These are phyloP conservation scores for Candida namnaoensis DNA, from an alignment of 805 yeast species.

Conservation along the genomic window DNA sequence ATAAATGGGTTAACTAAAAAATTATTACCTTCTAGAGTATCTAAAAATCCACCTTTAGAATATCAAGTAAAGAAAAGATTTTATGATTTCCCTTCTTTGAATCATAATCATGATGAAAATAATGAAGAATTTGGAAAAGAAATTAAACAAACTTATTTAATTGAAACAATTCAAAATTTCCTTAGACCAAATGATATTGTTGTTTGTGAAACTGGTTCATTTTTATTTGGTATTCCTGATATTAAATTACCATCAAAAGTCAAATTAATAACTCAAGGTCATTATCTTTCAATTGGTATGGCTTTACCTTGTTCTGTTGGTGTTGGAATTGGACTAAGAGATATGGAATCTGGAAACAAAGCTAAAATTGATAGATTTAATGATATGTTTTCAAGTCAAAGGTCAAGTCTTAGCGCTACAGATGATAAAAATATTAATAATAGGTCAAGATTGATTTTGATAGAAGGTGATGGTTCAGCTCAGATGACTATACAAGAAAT, in stretches of 20 bases:
- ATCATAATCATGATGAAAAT: too few relatives aligned
- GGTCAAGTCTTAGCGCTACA: too few relatives aligned
- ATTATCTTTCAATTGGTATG: conserved; percentile 82
- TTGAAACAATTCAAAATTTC: conserved; percentile 30
- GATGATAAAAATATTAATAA: conserved; percentile 11
- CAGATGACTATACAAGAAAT: conserved; percentile 91
- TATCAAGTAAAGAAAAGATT: conserved; percentile 13
- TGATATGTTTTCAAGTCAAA: too few relatives aligned
- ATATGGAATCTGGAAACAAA: conserved; percentile 18
- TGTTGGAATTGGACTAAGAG: conserved; percentile 63
- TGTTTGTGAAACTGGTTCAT: conserved; percentile 79
- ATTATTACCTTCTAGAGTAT: conserved; percentile 23
- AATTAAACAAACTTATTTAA: conserved; percentile 39
- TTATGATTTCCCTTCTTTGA: conserved; percentile 12
- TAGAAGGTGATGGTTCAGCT: conserved; percentile 92
- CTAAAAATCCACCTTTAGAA: conserved; percentile 6
- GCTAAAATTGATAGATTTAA: too few relatives aligned
- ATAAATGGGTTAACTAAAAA: conserved; percentile 30
- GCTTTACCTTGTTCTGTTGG: conserved; percentile 86
- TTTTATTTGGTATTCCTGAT: conserved; percentile 71
- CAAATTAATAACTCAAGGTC: conserved; percentile 54
- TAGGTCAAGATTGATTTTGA: conserved; percentile 50
- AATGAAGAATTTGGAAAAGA: conserved; percentile 13
- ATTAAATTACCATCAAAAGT: conserved; percentile 48
- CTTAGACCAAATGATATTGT: conserved; percentile 59